These are phyloP conservation scores for Mesembryanthemum crystallinum DNA, from an alignment of 148 eudicot genomes.

Conservation along the genomic window DNA sequence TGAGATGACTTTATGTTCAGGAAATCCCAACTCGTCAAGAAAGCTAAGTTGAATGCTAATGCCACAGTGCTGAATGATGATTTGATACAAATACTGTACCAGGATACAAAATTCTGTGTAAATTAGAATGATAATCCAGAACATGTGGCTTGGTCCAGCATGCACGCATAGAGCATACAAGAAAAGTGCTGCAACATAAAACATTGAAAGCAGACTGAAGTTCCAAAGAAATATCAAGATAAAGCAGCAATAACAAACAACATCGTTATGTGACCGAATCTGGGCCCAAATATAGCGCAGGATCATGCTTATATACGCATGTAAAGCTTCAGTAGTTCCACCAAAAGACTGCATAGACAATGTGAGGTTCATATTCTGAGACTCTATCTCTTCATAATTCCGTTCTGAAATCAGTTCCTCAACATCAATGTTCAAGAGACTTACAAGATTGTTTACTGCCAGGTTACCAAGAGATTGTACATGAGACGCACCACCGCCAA, in stretches of 20 bases:
- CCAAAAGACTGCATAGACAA: constrained; percentile 66
- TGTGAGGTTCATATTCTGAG: constrained; percentile 37
- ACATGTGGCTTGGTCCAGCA: constrained; percentile 62
- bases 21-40: constrained; percentile 61
- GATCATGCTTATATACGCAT: constrained; percentile 57
- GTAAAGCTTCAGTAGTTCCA: constrained; percentile 53
- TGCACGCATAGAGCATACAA: constrained; percentile 75
- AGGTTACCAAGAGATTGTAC: constrained; percentile 74
- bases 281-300: constrained; percentile 64
- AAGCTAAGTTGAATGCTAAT: constrained; percentile 42
- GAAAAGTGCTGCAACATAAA: constrained; percentile 67
- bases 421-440: constrained; percentile 53
- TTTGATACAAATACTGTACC: constrained; percentile 72
- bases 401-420: constrained; percentile 51
- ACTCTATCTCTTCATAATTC: constrained; percentile 33
- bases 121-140: constrained; percentile 72
- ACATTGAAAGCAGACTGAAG: constrained; percentile 81
- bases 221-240: constrained; percentile 73
- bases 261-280: constrained; percentile 71
- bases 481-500: constrained; percentile 75
- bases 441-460: constrained; percentile 66
- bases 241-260: constrained; percentile 81
- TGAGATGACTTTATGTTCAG: constrained; percentile 44
- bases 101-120: constrained; percentile 68
- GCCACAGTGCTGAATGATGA: constrained; percentile 74